phyloP scores from a whole-genome alignment of 345 rosid species.

The Microcos paniculata region DNA sequence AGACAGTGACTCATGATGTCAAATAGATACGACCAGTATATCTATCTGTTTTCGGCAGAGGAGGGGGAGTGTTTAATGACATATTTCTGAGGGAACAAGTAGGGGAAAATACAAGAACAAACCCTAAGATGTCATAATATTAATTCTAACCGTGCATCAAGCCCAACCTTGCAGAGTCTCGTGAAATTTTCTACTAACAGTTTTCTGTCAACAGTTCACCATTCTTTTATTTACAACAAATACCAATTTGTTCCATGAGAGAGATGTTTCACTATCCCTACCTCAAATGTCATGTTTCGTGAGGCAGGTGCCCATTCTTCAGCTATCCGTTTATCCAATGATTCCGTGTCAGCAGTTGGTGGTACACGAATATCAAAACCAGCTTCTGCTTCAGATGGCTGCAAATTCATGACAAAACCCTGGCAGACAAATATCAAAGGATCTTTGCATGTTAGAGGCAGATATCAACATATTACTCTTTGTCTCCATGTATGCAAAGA shows the following conservation, averaged over 20 bases:
- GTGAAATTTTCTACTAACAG: background rate
- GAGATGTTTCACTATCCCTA: conserved; percentile 20
- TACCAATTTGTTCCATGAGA: background rate
- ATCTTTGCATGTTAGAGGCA: background rate
- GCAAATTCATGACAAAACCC: conserved; percentile 97
- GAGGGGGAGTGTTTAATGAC: background rate
- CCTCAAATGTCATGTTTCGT: conserved; percentile 92
- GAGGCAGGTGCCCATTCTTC: conserved; percentile 98
- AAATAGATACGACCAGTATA: background rate
- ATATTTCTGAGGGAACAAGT: background rate
- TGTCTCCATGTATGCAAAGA: background rate
- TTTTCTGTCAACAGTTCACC: background rate
- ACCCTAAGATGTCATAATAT: background rate
- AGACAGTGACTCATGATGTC: background rate
- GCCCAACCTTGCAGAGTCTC: background rate
- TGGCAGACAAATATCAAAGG: conserved; percentile 30
- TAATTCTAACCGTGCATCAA: no score
- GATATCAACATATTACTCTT: background rate
- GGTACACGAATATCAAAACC: conserved; percentile 91
- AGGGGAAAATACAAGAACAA: background rate
- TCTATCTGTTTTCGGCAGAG: background rate
- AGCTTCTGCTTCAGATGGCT: conserved; percentile 97
- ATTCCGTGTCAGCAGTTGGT: conserved; percentile 64
- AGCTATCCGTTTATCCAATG: conserved; percentile 74
- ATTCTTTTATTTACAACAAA: background rate